Percentiles rank a stretch among this genome's conserved stretches.
phyloP scores from a whole-genome alignment of 176 grass and related monocot species.

The Alloteropsis semialata region DNA sequence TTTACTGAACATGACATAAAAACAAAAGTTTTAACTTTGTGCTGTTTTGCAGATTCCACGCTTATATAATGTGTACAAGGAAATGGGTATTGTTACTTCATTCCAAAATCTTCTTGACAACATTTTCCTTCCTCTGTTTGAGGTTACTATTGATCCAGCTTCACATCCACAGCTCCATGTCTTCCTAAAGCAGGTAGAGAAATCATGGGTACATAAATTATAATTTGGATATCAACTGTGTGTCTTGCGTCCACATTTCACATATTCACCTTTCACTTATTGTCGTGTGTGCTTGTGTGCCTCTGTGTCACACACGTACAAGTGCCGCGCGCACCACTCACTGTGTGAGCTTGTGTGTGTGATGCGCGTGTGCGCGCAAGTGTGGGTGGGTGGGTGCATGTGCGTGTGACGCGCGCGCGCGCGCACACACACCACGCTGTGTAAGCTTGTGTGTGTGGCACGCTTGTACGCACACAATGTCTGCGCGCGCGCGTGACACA shows the following conservation, averaged over 20 bases:
- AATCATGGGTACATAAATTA: slow-evolving; percentile 18
- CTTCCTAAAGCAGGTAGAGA: slow-evolving; percentile 82
- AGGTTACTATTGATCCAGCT: slow-evolving; percentile 89
- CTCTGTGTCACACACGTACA: neutral
- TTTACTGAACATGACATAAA: neutral
- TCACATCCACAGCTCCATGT: slow-evolving; percentile 95
- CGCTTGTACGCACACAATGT: no score
- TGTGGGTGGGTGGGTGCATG: neutral
- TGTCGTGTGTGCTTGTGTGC: neutral
- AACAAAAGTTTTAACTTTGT: neutral
- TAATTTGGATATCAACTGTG: slow-evolving; percentile 19
- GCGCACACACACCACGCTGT: no score
- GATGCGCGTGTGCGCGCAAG: neutral
- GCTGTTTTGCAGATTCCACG: slow-evolving; percentile 75
- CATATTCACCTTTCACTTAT: neutral
- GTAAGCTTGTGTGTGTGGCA: no score
- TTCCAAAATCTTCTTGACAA: slow-evolving; percentile 98
- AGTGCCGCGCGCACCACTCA: neutral
- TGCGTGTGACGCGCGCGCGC: neutral
- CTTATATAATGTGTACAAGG: slow-evolving; percentile 96
- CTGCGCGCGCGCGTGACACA: no score
- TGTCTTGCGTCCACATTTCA: slow-evolving; percentile 13
- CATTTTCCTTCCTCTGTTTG: slow-evolving; percentile 98
- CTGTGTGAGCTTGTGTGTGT: neutral
- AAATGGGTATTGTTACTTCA: slow-evolving; percentile 97